Base-by-base conservation (phyloP, 164 flowering plant species). In the Kalanchoe fedtschenkoi region DNA sequence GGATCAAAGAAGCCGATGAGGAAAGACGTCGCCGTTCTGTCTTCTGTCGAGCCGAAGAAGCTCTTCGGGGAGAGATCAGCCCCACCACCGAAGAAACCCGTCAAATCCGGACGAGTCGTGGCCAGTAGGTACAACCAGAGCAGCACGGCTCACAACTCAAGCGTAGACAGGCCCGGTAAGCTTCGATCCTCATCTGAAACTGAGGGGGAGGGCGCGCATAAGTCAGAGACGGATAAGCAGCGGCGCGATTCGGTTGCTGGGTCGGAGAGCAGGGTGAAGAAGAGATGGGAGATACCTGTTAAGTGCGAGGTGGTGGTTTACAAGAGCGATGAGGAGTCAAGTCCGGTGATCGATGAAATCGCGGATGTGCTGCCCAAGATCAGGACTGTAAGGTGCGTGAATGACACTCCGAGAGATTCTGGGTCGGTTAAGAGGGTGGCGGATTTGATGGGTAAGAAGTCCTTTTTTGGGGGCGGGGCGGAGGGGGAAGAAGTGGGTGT, bases 31-130 rank as follows among this genome's bases (percentile, higher is more conserved):
- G 68, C 51, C 5, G 21, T 78, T 19, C 5, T 79, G 13, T 67
- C 77, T 16, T 59, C 74, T 32, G 72, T 87, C 62, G 85, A 85
- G 68, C 90, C 97, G 0, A 82, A 77, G 79, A 81, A 75, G 58
- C 83, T 91, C 5, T 88, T 91, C 71, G 75, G 73, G 0, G 87
- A 83, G 37, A 80, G 76, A 34, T 71, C 81, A 0, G 74, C 57
- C 46, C 26, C 61, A 14, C 10, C 43, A 8, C 2, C 19, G 16
- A 47, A 47, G 17, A 51, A 51, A 51, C 56, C 56, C 2, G 13
- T 51, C 56, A 51, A 51, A 13, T 24, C 56, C 8, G 56, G 56
- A 11, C 28, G 56, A 51, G 56, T 51, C 6, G 14, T 51, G 11
- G 17, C 56, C 30, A 51, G 56, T 6, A 26, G 56, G 17, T 51